Evolutionary conservation across 108 stramenopile genomes (phyloP).

Genomic region (Asterionellopsis glacialis): DNA sequence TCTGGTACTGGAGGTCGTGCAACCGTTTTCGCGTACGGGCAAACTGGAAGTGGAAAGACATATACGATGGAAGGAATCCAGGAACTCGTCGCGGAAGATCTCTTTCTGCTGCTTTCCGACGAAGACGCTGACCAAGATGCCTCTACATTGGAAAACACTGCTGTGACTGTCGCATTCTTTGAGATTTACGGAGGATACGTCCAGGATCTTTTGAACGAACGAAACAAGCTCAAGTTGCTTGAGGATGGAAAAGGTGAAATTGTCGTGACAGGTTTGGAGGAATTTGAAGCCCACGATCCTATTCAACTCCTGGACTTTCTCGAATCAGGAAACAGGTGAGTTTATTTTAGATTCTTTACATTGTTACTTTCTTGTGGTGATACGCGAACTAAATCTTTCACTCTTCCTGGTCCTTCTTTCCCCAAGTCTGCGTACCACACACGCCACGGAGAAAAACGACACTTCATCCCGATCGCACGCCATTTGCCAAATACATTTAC

Average conservation of each 20-base stretch:
- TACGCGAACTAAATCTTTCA: neutral
- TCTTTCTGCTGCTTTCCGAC: constrained; percentile 57
- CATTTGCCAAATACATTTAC: constrained; percentile 93
- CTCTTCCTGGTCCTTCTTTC: neutral
- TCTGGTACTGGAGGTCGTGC: constrained; percentile 60
- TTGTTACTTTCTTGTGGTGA: neutral
- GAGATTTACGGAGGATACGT: constrained; percentile 97
- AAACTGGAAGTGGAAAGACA: constrained; percentile 86
- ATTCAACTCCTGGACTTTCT: constrained; percentile 79
- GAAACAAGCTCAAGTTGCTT: constrained; percentile 84
- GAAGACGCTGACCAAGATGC: constrained; percentile 14
- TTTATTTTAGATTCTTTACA: neutral
- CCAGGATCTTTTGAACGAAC: constrained; percentile 93
- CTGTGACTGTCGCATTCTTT: constrained; percentile 82
- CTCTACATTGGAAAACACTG: constrained; percentile 40
- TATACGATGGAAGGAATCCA: constrained; percentile 95
- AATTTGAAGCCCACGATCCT: constrained; percentile 69
- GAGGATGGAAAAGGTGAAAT: constrained; percentile 98
- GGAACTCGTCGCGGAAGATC: constrained; percentile 79
- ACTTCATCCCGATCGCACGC: constrained; percentile 92
- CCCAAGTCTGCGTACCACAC: constrained; percentile 84
- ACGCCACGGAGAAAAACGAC: constrained; percentile 92
- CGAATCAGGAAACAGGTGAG: constrained; percentile 76
- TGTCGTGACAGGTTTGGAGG: constrained; percentile 82
- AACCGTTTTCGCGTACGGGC: constrained; percentile 93